Percentiles rank a stretch among this genome's conserved stretches.
Evolutionary conservation across 2,329 filamentous ascomycete genomes (phyloP).

Genomic region (Monosporascus sp.): DNA sequence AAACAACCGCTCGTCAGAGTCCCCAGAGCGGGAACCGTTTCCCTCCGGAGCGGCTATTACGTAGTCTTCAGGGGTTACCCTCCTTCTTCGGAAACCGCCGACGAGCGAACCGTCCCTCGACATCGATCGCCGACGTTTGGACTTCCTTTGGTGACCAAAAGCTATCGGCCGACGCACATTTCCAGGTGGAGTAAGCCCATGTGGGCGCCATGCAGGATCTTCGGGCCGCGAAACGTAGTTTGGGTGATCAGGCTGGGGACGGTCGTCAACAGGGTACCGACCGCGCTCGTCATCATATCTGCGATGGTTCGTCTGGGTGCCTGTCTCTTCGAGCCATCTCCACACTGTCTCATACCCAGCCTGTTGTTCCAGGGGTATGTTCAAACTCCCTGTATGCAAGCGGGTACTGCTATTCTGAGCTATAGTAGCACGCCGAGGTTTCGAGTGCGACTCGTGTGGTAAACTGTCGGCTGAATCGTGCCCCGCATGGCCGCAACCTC

Average conservation of each 20-base stretch:
- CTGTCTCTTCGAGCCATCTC: not conserved
- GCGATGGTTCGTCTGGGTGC: not conserved
- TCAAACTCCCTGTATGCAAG: not conserved
- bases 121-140: constrained; percentile 13
- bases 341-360: not conserved
- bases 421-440: not conserved
- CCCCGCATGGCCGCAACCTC: too few species aligned
- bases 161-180: constrained; percentile 7
- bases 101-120: constrained; percentile 24
- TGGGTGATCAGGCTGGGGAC: not conserved
- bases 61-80: constrained; percentile 6
- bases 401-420: not conserved
- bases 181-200: constrained; percentile 14
- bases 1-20: not conserved
- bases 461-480: too few species aligned
- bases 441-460: not conserved
- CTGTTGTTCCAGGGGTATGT: not conserved
- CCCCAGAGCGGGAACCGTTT: not conserved
- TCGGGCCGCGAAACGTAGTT: constrained; percentile 7
- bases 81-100: constrained; percentile 12
- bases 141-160: constrained; percentile 6
- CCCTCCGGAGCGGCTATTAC: not conserved
- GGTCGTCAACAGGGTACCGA: not conserved
- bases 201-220: constrained; percentile 20
- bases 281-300: not conserved